A percentile compares a stretch with the other conserved stretches of the same genome.
phyloP scores from a whole-genome alignment of 2,329 filamentous ascomycete genomes.

The Elsinoe ampelina region DNA sequence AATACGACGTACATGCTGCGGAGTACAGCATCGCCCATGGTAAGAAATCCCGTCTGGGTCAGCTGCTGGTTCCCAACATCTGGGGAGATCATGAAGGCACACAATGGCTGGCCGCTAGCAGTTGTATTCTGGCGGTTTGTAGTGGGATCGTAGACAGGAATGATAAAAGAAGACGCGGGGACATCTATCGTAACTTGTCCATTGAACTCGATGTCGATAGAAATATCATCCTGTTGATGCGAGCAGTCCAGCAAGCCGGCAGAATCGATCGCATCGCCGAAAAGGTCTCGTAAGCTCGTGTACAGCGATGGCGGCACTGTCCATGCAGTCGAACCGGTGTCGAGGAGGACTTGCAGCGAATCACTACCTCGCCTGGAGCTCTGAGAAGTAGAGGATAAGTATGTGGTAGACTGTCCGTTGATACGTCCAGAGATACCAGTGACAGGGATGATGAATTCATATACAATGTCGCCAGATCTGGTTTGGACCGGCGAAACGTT shows the following conservation, averaged over 20 bases:
- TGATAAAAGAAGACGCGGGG: slow-evolving; percentile 23
- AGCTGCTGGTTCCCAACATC: slow-evolving; percentile 12
- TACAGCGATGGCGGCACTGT: slow-evolving; percentile 20
- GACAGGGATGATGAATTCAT: slow-evolving; percentile 24
- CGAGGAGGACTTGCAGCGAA: slow-evolving; percentile 23
- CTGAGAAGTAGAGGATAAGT: slow-evolving; percentile 20
- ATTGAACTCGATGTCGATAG: slow-evolving; percentile 23
- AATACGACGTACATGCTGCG: slow-evolving; percentile 29
- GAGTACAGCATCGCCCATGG: slow-evolving; percentile 26
- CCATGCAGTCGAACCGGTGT: slow-evolving; percentile 27
- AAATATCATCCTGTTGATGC: slow-evolving; percentile 20
- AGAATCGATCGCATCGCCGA: slow-evolving; percentile 19
- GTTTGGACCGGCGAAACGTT: slow-evolving; percentile 21
- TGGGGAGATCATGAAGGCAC: slow-evolving; percentile 22
- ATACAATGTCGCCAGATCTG: slow-evolving; percentile 14
- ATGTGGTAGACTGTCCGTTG: slow-evolving; percentile 15
- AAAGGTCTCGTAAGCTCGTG: slow-evolving; percentile 18
- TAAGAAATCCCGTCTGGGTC: slow-evolving; percentile 15
- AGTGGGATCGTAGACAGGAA: slow-evolving; percentile 22
- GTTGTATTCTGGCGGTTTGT: slow-evolving; percentile 18
- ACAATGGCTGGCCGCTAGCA: slow-evolving; percentile 18
- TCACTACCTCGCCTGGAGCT: neutral
- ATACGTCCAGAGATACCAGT: slow-evolving; percentile 21
- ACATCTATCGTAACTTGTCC: slow-evolving; percentile 23
- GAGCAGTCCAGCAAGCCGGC: slow-evolving; percentile 20